Base-by-base conservation (phyloP, 2,329 filamentous ascomycete genomes). In the Exophiala xenobiotica region DNA sequence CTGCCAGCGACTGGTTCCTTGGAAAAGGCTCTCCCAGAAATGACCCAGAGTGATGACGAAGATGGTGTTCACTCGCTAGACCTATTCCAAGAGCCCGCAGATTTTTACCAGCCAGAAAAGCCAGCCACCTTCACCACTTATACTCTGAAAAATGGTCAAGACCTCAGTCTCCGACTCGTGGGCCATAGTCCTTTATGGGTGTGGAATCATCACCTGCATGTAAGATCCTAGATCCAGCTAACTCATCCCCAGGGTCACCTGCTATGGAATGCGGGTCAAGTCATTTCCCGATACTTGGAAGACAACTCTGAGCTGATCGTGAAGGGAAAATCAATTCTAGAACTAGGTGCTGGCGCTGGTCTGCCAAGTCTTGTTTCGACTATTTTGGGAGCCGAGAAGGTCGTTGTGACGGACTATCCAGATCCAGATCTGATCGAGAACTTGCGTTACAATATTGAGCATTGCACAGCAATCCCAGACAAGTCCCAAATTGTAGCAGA, bases 251-350 rank as follows among this genome's bases (percentile, higher is more conserved):
- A 82, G 82, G 91, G 89, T 12, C 89, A 96, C 70, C 80, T 88
- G 59, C 79, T 96, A 23, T 97, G 92, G 92, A 95, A 96, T 69
- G 91, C 89, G 54, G 86, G 86, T 54, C 86, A 88, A 56, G 82
- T 88, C 31, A 79, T 92, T 42, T 82, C 90, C 12, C 77, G 83
- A 60, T 90, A 90, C 70, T 82, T 96, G 51, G 89, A 96, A 70
- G 73, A 80, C 35, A 76, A 83, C 58, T 78, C 83, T n/a, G 63
- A 69, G 6, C 58, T 70, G 1, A 77, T 88, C 3, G 78, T 95
- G n/a, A 64, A 71, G 11, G 78, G 71, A 58, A 85, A 82, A 65
- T 83, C 83, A n/a, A 80, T 96, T 2, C 81, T 96, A 6, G 92
- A 96, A 70, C 82, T 96, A 19, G 92, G 92, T 41, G 91, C 92